Conservation (phyloP, 345 rosid genomes). For the Eucalyptus polyanthemos region DNA sequence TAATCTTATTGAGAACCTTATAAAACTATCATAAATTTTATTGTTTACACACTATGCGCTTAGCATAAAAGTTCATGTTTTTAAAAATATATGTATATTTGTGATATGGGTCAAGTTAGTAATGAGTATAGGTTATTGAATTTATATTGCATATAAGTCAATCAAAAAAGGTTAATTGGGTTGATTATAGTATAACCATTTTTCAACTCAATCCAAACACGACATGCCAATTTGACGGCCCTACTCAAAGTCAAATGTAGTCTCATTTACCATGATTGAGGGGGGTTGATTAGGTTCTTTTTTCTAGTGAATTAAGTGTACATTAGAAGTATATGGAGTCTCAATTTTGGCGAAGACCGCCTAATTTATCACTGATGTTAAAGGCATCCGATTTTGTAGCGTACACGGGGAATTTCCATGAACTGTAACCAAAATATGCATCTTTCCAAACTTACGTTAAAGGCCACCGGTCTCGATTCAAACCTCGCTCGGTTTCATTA, state of each 20-base stretch:
- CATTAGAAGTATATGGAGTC: background rate
- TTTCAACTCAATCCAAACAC: background rate
- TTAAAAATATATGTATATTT: too few species aligned
- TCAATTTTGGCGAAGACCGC: background rate
- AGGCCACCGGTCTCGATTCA: background rate
- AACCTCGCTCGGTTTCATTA: background rate
- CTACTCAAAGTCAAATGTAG: background rate
- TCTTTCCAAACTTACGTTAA: background rate
- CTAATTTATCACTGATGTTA: background rate
- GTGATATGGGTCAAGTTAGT: background rate
- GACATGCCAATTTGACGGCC: background rate
- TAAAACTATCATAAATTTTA: too few species aligned
- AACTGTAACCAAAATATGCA: background rate
- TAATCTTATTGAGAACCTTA: background rate
- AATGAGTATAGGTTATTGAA: background rate
- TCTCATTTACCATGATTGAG: background rate
- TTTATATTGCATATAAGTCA: too few species aligned
- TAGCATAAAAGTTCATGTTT: background rate
- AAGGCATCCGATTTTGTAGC: background rate
- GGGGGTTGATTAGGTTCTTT: background rate
- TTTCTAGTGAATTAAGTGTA: background rate
- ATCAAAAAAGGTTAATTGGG: background rate
- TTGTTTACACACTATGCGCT: background rate
- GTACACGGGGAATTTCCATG: background rate
- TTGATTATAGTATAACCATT: too few species aligned